These are phyloP conservation scores for Chlorella vulgaris DNA, from an alignment of 139 green algal species.

Conservation along the genomic window DNA sequence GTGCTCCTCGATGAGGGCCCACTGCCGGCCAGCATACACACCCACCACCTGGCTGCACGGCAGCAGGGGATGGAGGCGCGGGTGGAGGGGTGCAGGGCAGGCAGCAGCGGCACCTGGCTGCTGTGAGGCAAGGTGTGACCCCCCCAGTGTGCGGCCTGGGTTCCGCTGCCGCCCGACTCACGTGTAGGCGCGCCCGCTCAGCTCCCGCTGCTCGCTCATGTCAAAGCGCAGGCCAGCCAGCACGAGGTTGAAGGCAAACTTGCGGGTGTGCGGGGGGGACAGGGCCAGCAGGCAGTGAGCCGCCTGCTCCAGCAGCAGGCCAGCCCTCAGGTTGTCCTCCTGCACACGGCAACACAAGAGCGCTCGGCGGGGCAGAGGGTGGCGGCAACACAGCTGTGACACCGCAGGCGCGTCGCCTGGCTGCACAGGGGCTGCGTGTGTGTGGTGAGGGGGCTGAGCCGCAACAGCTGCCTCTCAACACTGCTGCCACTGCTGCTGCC, in stretches of 20 bases:
- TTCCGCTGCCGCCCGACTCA: neutral
- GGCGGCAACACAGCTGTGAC: neutral
- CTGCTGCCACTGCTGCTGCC: no score
- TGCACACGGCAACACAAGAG: slow-evolving; percentile 25
- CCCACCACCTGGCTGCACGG: slow-evolving; percentile 67
- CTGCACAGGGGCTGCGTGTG: no score
- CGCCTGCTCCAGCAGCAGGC: slow-evolving; percentile 88
- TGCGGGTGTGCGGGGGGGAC: slow-evolving; percentile 55
- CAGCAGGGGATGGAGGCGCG: neutral
- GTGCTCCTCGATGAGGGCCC: slow-evolving; percentile 89
- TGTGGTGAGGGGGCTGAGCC: no score
- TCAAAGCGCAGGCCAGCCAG: slow-evolving; percentile 90
- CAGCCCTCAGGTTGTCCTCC: slow-evolving; percentile 79
- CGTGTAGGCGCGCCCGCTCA: slow-evolving; percentile 79
- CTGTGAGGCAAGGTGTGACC: no score
- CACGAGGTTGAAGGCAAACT: slow-evolving; percentile 91
- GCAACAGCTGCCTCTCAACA: no score
- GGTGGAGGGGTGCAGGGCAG: neutral
- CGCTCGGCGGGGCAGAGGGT: neutral
- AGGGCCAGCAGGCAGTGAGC: slow-evolving; percentile 73
- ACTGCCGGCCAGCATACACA: slow-evolving; percentile 72
- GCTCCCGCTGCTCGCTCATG: slow-evolving; percentile 56
- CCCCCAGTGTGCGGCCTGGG: neutral
- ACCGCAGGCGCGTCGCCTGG: no score
- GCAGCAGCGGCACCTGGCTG: no score